A percentile compares a stretch with the other conserved stretches of the same genome.
Conservation (phyloP, 441 rosid species). For the Erysimum cheiri region DNA sequence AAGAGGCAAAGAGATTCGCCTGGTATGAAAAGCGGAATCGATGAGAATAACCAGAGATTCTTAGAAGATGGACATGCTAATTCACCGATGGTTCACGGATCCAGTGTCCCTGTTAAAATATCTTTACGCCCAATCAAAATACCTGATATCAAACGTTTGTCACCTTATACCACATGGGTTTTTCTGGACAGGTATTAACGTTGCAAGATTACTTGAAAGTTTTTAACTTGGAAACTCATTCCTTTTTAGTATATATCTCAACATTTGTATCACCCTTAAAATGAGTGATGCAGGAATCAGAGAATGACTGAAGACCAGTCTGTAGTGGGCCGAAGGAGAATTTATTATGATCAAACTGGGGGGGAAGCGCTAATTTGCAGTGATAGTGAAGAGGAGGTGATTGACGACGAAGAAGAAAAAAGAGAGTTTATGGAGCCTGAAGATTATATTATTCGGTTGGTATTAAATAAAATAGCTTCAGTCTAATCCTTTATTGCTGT, state of each 20-base stretch:
- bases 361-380: constrained; percentile 99
- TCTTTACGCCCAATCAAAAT: constrained; percentile 82
- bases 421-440: constrained; percentile 75
- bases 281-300: constrained; percentile 84
- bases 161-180: constrained; percentile 97
- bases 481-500: constrained; percentile 10
- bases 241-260: too few species aligned
- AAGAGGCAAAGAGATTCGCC: constrained; percentile 82
- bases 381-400: constrained; percentile 94
- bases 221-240: constrained; percentile 11
- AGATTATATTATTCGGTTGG: constrained; percentile 90
- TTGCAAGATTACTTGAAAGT: neutral
- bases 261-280: neutral
- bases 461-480: constrained; percentile 38
- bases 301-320: constrained; percentile 99
- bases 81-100: constrained; percentile 74
- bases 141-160: constrained; percentile 74
- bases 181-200: constrained; percentile 81
- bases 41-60: constrained; percentile 52
- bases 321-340: constrained; percentile 96
- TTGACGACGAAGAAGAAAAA: constrained; percentile 89
- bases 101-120: constrained; percentile 78
- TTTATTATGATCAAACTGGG: constrained; percentile 95
- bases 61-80: constrained; percentile 64
- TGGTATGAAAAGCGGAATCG: constrained; percentile 68